phyloP scores from a whole-genome alignment of 257 asterid species.

The Anisodus acutangulus region DNA sequence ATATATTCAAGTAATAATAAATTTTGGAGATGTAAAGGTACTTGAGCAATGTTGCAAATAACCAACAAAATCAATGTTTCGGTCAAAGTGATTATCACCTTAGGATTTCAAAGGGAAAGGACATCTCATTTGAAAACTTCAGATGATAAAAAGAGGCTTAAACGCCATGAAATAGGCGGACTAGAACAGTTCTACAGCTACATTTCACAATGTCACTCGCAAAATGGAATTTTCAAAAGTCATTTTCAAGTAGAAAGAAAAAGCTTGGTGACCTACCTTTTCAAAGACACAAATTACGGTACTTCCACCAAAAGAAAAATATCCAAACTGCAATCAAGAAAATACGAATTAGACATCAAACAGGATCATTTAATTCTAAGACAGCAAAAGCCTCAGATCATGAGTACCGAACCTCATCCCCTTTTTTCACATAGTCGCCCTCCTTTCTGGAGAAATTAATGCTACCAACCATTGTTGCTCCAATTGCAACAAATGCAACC shows the following conservation, averaged over 20 bases:
- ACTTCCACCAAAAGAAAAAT: constrained; percentile 98
- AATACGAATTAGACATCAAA: constrained; percentile 26
- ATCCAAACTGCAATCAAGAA: constrained; percentile 72
- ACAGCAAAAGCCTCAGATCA: neutral
- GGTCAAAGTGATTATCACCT: neutral
- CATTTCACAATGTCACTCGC: neutral
- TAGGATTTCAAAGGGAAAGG: neutral
- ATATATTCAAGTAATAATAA: neutral
- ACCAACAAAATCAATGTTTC: neutral
- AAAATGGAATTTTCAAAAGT: neutral
- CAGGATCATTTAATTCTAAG: neutral
- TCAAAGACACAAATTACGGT: constrained; percentile 94
- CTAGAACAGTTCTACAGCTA: constrained; percentile 2
- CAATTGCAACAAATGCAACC: constrained; percentile 98
- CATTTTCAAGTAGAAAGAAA: neutral
- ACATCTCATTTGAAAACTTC: neutral
- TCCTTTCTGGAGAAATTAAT: constrained; percentile 68
- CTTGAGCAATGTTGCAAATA: neutral
- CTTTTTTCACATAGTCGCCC: constrained; percentile 77
- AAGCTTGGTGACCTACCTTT: constrained; percentile 58
- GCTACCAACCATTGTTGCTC: constrained; percentile 99
- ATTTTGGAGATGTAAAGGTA: neutral
- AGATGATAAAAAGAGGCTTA: constrained; percentile 5
- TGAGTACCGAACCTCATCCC: constrained; percentile 74
- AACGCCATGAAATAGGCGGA: neutral